These are phyloP conservation scores for Boletellus deceptivus DNA, from an alignment of 1,284 basidiomycete species.

Conservation along the genomic window DNA sequence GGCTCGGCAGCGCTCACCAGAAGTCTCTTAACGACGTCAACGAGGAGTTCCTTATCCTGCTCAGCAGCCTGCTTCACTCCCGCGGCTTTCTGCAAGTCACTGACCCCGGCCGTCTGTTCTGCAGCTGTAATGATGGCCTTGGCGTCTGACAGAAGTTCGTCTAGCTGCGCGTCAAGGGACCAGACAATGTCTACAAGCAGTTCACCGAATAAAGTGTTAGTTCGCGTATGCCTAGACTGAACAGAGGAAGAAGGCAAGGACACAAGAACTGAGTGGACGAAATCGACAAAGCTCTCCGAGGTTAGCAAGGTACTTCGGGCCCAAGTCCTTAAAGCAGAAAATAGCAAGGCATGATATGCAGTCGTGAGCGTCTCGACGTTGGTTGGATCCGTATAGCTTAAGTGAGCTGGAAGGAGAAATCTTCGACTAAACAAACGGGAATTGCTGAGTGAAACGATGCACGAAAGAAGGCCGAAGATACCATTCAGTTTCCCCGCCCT, in stretches of 20 bases:
- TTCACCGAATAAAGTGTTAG: slow-evolving; percentile 55
- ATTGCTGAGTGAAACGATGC: slow-evolving; percentile 13
- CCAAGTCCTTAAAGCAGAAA: slow-evolving; percentile 58
- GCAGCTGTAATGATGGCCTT: slow-evolving; percentile 30
- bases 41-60: slow-evolving; percentile 60
- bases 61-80: slow-evolving; percentile 53
- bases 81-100: slow-evolving; percentile 31
- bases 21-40: slow-evolving; percentile 56
- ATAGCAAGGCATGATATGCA: slow-evolving; percentile 63
- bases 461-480: slow-evolving; percentile 30
- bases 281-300: slow-evolving; percentile 51
- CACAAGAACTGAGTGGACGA: slow-evolving; percentile 59
- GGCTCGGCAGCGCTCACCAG: slow-evolving; percentile 49
- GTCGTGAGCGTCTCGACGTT: slow-evolving; percentile 57
- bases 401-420: slow-evolving; percentile 55
- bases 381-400: slow-evolving; percentile 50
- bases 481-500: slow-evolving; percentile 62
- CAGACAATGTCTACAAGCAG: slow-evolving; percentile 75
- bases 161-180: slow-evolving; percentile 72
- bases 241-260: slow-evolving; percentile 62
- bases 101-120: slow-evolving; percentile 16
- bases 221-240: slow-evolving; percentile 36
- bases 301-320: slow-evolving; percentile 45
- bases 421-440: slow-evolving; percentile 45
- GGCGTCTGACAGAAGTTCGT: slow-evolving; percentile 62